phyloP scores from a whole-genome alignment of 192 early-diverging fungal species.

The Podila horticola region DNA sequence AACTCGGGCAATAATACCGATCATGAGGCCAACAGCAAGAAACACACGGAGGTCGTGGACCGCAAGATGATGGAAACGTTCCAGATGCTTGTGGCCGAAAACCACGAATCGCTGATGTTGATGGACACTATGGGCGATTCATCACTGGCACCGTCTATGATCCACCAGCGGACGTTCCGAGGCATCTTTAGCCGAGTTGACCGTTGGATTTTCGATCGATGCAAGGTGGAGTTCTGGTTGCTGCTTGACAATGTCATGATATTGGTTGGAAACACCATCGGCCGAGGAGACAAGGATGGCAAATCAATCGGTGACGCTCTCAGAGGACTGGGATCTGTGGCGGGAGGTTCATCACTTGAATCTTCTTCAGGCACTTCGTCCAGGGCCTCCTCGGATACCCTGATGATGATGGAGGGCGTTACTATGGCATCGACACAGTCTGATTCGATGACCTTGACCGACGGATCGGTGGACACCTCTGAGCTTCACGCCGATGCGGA shows the following conservation, averaged over 20 bases:
- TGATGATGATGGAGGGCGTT: constrained; percentile 52
- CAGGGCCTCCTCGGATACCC: background rate
- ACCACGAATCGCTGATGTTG: constrained; percentile 52
- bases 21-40: background rate
- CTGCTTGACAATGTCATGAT: constrained; percentile 57
- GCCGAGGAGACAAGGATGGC: constrained; percentile 11
- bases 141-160: constrained; percentile 41
- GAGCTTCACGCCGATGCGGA: constrained; percentile 11
- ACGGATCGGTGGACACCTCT: background rate
- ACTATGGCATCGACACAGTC: background rate
- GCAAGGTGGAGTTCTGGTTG: constrained; percentile 60
- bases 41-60: constrained; percentile 37
- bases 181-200: constrained; percentile 57
- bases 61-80: constrained; percentile 55
- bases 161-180: constrained; percentile 53
- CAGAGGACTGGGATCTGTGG: background rate
- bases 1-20: background rate
- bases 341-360: background rate
- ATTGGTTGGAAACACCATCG: background rate
- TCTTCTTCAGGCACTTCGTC: background rate
- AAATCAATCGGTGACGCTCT: constrained; percentile 11
- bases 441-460: background rate
- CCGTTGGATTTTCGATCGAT: constrained; percentile 64
- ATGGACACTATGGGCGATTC: constrained; percentile 54
- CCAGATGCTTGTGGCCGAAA: constrained; percentile 50